Base-by-base conservation (phyloP, 257 asterid genomes). In the Forsythia suspensa region DNA sequence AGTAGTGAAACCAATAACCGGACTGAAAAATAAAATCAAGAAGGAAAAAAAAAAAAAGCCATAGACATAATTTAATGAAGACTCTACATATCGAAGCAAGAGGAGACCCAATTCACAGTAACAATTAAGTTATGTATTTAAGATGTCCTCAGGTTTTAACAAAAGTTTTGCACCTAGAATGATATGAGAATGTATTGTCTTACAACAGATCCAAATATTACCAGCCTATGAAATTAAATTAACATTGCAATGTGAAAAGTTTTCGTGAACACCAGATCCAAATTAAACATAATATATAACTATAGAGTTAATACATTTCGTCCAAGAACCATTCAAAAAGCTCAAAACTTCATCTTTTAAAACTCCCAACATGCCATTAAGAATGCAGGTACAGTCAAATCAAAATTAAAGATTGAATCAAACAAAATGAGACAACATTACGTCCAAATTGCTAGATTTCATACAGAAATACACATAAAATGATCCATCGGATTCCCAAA, bases 371-470 rank as follows among this genome's bases (percentile, higher is more conserved):
- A 40, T 3, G 21, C 81, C 52, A 34, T 20, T 61, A 38, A 71
- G 34, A 48, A 52, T 4, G 72, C 77, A 39, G 74, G 77, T 72
- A 80, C 48, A 76, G 65, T 69, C 73, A 81, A 21, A 78, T 15
- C 76, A 78, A 69, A 74, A 15, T 8, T 13, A 72, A 48, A 73
- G 20, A 59, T 48, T 65, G 59, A 70, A 81, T 4, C 36, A 61
- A 63, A 76, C 34, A 65, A 81, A 80, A 37, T 20, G 63, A 70
- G 70, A 69, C 73, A 77, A 84, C 78, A 34, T 15, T 4, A 71
- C 76, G 80, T 16, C 74, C 44, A 65, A 84, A 82, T 78, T 82
- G 84, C 81, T 21, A 78, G 43, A 74, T 29, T 72, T 29, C 66
- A 44, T 24, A 61, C 79, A 65, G 70, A 15, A 21, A 70, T 77